Evolutionary conservation across 2,329 filamentous ascomycete genomes (phyloP), one percentile per base, ranked within the genome.

Genomic region (Gremmenia infestans): DNA sequence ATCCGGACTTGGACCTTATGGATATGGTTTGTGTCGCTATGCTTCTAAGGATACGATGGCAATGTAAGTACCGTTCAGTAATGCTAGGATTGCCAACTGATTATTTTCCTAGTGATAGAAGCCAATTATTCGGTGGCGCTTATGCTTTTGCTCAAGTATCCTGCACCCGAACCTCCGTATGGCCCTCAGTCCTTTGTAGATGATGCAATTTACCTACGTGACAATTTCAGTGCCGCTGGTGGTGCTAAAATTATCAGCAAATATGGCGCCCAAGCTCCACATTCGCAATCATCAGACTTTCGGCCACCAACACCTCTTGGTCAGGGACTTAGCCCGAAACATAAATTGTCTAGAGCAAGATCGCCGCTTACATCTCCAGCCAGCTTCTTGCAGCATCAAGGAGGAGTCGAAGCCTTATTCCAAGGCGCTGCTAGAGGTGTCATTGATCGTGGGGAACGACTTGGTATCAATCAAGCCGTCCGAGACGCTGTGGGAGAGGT

Each of bases 1-100:
- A 96, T 65, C 81, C 93, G 7, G 80, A 82, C 0, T 74, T 96
- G 28, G 84, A 91, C 50, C 76, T 97, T 35, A 84, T 97, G 63
- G 91, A 97, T 67, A 79, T 94, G 54, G 86, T 97, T n/a, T 97
- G 92, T 64, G 85, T 97, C 51, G 87, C 91, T 5, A 97, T 99
- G 92, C 77, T 99, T 23, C 77, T 99, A 47, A 83, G 94, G 50
- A 91, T 97, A 64, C 84, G 93, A 55, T 97, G 92, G 92, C 83
- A 92, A 64, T 75, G 89, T 94, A 74, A 76, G 87, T 73, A 35
- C 15, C 32, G 57, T 17, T 19, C 23, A 49, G 37, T 15, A 48
- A 43, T 8, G 12, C 19, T 23, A 37, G 17, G 8, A 32, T 23
- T 9, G n/a, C 35, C 40, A 43, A 54, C 53, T 67, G 28, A 52